Percentiles rank a stretch among this genome's conserved stretches.
Evolutionary conservation across 768 basidiomycete genomes (phyloP).

Genomic region (Naganishia randhawae): DNA sequence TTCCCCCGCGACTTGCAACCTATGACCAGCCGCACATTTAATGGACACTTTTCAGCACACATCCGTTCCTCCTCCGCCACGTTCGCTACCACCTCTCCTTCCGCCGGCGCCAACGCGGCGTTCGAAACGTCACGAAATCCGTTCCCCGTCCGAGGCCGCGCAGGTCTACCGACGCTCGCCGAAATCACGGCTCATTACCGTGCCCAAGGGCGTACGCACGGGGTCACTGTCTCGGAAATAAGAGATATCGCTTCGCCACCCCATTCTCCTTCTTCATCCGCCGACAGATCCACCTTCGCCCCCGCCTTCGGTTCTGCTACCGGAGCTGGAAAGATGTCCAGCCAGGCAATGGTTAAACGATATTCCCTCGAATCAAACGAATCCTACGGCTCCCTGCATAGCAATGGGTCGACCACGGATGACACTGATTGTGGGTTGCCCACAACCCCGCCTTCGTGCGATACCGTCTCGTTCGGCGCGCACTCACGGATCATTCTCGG

Average conservation of each 20-base stretch:
- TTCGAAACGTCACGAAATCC: background rate
- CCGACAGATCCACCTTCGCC: background rate
- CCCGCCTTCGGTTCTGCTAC: background rate
- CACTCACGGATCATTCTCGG: too few species aligned
- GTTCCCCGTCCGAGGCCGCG: background rate
- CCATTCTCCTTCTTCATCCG: background rate
- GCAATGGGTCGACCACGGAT: background rate
- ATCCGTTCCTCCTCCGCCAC: background rate
- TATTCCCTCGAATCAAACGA: conserved; percentile 1
- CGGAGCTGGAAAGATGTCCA: background rate
- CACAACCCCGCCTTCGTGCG: background rate
- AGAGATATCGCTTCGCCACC: background rate
- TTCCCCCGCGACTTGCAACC: background rate
- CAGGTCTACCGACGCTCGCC: conserved; percentile 3
- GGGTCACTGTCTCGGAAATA: background rate
- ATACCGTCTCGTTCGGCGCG: background rate
- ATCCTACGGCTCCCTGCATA: background rate
- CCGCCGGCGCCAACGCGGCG: background rate
- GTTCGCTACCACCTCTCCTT: background rate
- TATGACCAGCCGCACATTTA: background rate
- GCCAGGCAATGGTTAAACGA: background rate
- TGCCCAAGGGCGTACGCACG: background rate
- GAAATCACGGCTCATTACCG: conserved; percentile 22
- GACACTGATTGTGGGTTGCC: background rate
- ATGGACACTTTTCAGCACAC: background rate